Conservation (phyloP, 2,329 filamentous ascomycete species). For the Fusarium sp. region DNA sequence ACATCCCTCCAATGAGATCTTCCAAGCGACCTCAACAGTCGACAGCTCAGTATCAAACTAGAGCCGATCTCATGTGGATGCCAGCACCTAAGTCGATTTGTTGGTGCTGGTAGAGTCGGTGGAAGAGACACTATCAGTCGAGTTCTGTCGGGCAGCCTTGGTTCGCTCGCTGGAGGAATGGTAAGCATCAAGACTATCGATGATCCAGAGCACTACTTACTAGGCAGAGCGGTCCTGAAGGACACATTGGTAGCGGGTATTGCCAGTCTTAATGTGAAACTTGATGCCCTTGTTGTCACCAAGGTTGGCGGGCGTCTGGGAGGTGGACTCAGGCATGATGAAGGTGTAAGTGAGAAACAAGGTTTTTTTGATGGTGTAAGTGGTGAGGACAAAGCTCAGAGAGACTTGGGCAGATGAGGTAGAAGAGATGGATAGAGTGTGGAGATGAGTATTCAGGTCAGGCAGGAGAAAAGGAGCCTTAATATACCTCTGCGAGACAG, state of each 20-base stretch:
- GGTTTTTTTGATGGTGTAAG: conserved; percentile 23
- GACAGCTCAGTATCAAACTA: not conserved
- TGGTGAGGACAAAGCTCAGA: conserved; percentile 1
- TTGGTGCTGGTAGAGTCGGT: conserved; percentile 49
- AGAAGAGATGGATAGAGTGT: not conserved
- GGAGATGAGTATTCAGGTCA: not conserved
- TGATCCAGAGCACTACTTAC: conserved; percentile 52
- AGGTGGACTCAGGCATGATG: conserved; percentile 44
- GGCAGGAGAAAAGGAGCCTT: conserved; percentile 30
- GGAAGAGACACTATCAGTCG: conserved; percentile 55
- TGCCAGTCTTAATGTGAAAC: conserved; percentile 64
- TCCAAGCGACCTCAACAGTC: not conserved
- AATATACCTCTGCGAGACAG: conserved; percentile 46
- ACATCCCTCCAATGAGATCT: conserved; percentile 10
- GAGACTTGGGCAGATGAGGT: not conserved
- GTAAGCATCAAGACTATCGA: conserved; percentile 21
- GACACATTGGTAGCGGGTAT: conserved; percentile 57
- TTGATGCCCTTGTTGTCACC: conserved; percentile 60
- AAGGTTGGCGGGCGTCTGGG: conserved; percentile 43
- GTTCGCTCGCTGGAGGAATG: conserved; percentile 55
- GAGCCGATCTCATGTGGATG: not conserved
- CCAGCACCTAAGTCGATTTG: conserved; percentile 41
- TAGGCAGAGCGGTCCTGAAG: conserved; percentile 62
- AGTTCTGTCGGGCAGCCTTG: conserved; percentile 57
- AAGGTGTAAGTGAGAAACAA: conserved; percentile 15